These are phyloP conservation scores for Penicillium vulpinum DNA, from an alignment of 2,329 filamentous ascomycete species.

Conservation along the genomic window DNA sequence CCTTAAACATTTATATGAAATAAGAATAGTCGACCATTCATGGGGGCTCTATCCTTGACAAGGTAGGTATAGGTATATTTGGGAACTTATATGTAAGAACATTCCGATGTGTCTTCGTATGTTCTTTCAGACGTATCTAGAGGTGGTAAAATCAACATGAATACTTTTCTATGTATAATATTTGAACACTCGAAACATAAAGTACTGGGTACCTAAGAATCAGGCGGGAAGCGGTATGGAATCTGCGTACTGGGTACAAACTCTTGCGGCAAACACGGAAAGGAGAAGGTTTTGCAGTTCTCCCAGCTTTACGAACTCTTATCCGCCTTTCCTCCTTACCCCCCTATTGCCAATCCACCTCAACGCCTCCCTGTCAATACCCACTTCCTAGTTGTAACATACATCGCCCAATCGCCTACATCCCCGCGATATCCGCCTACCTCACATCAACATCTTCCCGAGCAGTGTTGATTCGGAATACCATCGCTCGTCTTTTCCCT, in stretches of 20 bases:
- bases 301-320: conserved; percentile 4
- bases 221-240: neutral
- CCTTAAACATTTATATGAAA: too few species aligned
- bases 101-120: too few species aligned
- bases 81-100: too few species aligned
- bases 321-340: conserved; percentile 2
- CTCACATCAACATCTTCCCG: neutral
- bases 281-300: conserved; percentile 9
- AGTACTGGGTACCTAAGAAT: neutral
- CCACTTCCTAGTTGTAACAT: neutral
- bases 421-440: neutral
- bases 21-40: too few species aligned
- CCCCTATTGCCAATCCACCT: neutral
- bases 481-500: neutral
- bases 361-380: neutral
- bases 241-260: neutral
- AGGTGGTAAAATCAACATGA: too few species aligned
- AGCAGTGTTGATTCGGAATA: neutral
- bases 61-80: too few species aligned
- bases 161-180: too few species aligned
- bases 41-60: too few species aligned
- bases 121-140: too few species aligned
- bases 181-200: neutral
- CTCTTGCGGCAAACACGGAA: neutral
- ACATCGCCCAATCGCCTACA: neutral